A percentile compares a stretch with the other conserved stretches of the same genome.
Evolutionary conservation across 1,284 basidiomycete genomes (phyloP).

Genomic region (Naganishia albida): DNA sequence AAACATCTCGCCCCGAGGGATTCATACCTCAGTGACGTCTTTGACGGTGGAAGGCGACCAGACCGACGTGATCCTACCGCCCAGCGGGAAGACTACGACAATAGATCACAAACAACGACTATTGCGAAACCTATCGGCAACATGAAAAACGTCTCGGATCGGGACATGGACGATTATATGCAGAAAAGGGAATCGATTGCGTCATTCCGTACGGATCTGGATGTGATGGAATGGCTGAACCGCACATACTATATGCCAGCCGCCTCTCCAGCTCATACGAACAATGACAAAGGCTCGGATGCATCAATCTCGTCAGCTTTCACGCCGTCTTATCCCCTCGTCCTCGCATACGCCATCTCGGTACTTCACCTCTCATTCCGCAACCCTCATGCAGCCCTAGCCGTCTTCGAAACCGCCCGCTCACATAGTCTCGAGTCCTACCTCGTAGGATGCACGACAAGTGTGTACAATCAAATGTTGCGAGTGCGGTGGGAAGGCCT

Average conservation of each 20-base stretch:
- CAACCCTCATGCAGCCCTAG: conserved; percentile 78
- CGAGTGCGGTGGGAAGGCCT: conserved; percentile 77
- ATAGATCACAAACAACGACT: conserved; percentile 1
- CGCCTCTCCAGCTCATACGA: conserved; percentile 54
- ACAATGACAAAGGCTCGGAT: conserved; percentile 31
- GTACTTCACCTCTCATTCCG: conserved; percentile 72
- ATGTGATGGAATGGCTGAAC: conserved; percentile 74
- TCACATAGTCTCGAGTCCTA: conserved; percentile 72
- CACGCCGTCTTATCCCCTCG: conserved; percentile 63
- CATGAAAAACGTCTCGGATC: conserved; percentile 5
- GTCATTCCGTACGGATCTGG: conserved; percentile 66
- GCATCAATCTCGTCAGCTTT: conserved; percentile 34
- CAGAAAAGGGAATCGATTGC: conserved; percentile 73
- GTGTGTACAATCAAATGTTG: conserved; percentile 80
- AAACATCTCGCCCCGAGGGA: not conserved
- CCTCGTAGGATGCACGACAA: conserved; percentile 80
- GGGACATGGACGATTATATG: conserved; percentile 20
- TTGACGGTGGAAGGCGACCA: not conserved
- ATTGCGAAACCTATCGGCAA: conserved; percentile 14
- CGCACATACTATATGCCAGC: conserved; percentile 62
- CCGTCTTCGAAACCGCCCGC: conserved; percentile 75
- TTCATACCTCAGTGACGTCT: conserved; percentile 19
- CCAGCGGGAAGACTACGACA: not conserved
- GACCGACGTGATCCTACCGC: not conserved
- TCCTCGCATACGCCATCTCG: conserved; percentile 72